Evolutionary conservation across 2,329 filamentous ascomycete species (phyloP), one percentile per base, ranked within the genome.

Genomic region (Penicillium sp.): DNA sequence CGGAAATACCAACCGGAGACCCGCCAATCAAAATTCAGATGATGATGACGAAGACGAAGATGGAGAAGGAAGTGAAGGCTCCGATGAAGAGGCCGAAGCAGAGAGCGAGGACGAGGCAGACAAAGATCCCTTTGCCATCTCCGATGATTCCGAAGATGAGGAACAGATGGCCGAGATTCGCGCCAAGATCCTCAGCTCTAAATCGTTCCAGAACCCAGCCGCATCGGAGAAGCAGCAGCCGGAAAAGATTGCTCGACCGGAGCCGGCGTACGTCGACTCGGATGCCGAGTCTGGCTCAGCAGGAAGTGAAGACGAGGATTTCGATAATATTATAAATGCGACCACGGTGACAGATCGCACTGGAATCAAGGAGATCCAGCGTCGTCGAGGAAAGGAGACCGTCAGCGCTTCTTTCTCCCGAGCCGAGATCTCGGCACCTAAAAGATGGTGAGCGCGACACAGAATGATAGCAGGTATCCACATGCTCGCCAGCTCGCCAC

Each of bases 91-190:
- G 2, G 68, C 71, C 2, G 72, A 60, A 5, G 62, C 57, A 7
- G 66, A 69, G 3, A 64, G 73, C 0, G 67, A 65, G 14, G 68
- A 67, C 15, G 69, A 71, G 4, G 69, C 70, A 13, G 69, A 75
- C 7, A 71, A 73, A 51, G 86, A 93, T 54, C 83, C 82, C 0
- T 90, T 84, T 56, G 83, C 80, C 38, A 78, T 94, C 31, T 88
- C 88, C 7, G 85, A 89, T 39, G 84, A 87, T 53, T 81, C 79
- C 20, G 87, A 86, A 41, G 84, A 95, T 41, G 88, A 94, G 55
- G 86, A 86, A 36, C 83, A 89, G 60, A 97, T 97, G 90, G 90
- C 87, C 23, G 90, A 94, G 58, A 83, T 98, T 36, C 80, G 93
- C 33, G 81, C 85, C 39, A 87, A 87, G 54, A 88, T 97, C n/a